Evolutionary conservation across 805 yeast genomes (phyloP).

Genomic region (Cyberlindnera japonica): DNA sequence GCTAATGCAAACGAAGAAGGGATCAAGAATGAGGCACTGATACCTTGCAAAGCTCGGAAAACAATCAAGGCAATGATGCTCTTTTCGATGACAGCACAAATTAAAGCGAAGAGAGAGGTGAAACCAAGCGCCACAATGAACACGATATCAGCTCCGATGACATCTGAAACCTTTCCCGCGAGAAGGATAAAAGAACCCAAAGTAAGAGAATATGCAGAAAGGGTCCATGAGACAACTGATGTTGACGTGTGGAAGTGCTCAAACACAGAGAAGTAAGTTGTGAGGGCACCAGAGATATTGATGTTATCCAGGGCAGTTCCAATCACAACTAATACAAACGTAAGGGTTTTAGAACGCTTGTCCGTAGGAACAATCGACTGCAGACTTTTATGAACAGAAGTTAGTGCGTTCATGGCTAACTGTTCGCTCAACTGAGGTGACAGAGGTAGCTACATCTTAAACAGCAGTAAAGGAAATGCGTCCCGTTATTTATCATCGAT

Average conservation of each 20-base stretch:
- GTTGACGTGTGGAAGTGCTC: slow-evolving; percentile 5
- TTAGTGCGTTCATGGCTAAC: too few relatives aligned
- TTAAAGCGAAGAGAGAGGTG: slow-evolving; percentile 29
- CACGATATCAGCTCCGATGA: slow-evolving; percentile 35
- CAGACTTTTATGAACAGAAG: too few relatives aligned
- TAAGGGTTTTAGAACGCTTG: slow-evolving; percentile 1
- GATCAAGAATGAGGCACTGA: slow-evolving; percentile 39
- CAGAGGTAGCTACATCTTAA: too few relatives aligned
- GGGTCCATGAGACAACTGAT: slow-evolving; percentile 38
- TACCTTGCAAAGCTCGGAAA: slow-evolving; percentile 43
- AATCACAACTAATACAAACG: slow-evolving; percentile 24
- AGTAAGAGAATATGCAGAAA: slow-evolving; percentile 42
- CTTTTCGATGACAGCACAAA: slow-evolving; percentile 35
- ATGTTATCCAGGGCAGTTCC: slow-evolving; percentile 10
- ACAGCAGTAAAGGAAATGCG: too few relatives aligned
- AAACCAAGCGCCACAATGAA: slow-evolving; percentile 27
- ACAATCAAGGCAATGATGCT: slow-evolving; percentile 35
- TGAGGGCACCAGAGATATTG: slow-evolving; percentile 8
- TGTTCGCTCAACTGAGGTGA: too few relatives aligned
- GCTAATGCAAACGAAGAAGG: slow-evolving; percentile 36
- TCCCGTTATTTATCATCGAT: too few relatives aligned
- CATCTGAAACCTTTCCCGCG: slow-evolving; percentile 40
- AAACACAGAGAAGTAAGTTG: slow-evolving; percentile 1
- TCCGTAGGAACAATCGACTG: slow-evolving; percentile 3
- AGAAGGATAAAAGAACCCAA: slow-evolving; percentile 41